Evolutionary conservation across 2,329 filamentous ascomycete species (phyloP).

Genomic region (Claviceps sp.): DNA sequence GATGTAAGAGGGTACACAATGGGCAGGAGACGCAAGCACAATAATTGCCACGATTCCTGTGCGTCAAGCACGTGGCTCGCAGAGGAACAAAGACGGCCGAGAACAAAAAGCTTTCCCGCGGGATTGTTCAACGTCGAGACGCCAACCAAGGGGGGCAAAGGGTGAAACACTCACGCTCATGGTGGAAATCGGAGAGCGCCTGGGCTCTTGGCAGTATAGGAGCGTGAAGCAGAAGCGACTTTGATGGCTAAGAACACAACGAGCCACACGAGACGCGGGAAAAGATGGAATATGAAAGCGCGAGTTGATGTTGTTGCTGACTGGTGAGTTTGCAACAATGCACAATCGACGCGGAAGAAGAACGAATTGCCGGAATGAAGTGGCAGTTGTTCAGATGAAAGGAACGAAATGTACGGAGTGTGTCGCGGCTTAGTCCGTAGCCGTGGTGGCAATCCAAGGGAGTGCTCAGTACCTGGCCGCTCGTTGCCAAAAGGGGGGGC

Average conservation of each 20-base stretch:
- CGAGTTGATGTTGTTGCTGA: background rate
- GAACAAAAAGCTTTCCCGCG: background rate
- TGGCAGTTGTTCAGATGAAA: background rate
- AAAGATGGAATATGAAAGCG: background rate
- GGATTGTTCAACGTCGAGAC: slow-evolving; percentile 9
- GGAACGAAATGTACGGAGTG: background rate
- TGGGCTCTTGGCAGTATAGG: too few species aligned
- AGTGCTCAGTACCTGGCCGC: background rate
- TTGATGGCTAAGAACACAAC: background rate
- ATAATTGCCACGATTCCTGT: background rate
- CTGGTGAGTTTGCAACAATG: background rate
- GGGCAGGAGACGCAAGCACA: background rate
- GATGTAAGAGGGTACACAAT: background rate
- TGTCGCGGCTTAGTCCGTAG: background rate
- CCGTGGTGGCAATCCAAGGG: background rate
- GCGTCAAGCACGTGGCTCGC: background rate
- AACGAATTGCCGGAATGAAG: background rate
- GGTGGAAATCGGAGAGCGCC: slow-evolving; percentile 8
- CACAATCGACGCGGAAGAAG: background rate
- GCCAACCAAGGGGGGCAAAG: slow-evolving; percentile 10
- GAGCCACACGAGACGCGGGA: background rate
- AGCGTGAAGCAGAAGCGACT: background rate
- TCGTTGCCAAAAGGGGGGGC: background rate
- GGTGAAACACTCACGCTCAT: slow-evolving; percentile 18
- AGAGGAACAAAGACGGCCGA: background rate